Conservation (phyloP, 1,139 yeast genomes). For the Candida freyschussii region DNA sequence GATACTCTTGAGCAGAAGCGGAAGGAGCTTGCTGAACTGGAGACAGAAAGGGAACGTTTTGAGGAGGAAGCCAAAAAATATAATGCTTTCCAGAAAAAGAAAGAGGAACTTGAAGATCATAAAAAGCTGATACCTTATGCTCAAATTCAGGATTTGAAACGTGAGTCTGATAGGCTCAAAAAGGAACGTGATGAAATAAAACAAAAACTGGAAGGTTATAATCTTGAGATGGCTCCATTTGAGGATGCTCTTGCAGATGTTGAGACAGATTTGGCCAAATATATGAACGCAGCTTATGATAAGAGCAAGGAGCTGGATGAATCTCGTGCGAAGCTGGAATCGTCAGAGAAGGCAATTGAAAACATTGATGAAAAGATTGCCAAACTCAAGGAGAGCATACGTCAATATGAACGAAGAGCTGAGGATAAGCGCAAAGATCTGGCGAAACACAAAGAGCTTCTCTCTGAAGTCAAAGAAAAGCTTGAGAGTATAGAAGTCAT, state of each 20-base stretch:
- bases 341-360: slow-evolving; percentile 10
- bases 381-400: slow-evolving; percentile 19
- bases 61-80: slow-evolving; percentile 36
- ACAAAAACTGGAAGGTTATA: slow-evolving; percentile 31
- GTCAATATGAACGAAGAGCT: slow-evolving; percentile 8
- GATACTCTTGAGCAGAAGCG: slow-evolving; percentile 27
- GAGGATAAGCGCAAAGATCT: slow-evolving; percentile 26
- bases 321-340: slow-evolving; percentile 1
- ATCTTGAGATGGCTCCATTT: slow-evolving; percentile 30
- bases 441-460: slow-evolving; percentile 18
- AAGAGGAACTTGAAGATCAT: slow-evolving; percentile 44
- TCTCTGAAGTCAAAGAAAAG: slow-evolving; percentile 24
- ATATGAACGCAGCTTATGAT: slow-evolving; percentile 14
- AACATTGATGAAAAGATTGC: slow-evolving; percentile 12
- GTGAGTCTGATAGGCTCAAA: slow-evolving; percentile 38
- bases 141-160: slow-evolving; percentile 48
- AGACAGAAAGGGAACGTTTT: slow-evolving; percentile 32
- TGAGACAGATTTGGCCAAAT: slow-evolving; percentile 15
- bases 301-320: slow-evolving; percentile 9
- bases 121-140: slow-evolving; percentile 58
- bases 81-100: slow-evolving; percentile 29
- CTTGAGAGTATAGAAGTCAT: slow-evolving; percentile 25
- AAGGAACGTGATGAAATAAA: slow-evolving; percentile 39
- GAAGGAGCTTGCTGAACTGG: slow-evolving; percentile 27
- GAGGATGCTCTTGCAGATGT: slow-evolving; percentile 20